Evolutionary conservation across 2,329 filamentous ascomycete species (phyloP).

Genomic region (Diaporthe destruens): DNA sequence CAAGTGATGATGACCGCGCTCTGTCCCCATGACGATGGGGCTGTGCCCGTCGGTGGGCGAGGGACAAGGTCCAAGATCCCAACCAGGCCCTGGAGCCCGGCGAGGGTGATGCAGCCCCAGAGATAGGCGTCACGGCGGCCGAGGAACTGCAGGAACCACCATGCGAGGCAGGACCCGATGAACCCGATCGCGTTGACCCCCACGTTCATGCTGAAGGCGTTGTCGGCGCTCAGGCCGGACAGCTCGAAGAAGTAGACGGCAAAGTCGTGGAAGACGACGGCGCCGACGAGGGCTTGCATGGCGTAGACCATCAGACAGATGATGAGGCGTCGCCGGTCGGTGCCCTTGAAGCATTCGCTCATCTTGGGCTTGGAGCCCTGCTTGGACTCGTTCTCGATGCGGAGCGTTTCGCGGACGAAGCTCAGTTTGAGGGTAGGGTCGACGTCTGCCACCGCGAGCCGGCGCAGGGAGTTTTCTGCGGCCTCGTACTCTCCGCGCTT

Average conservation of each 20-base stretch:
- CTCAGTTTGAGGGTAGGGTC: conserved; percentile 48
- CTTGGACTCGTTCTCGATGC: conserved; percentile 44
- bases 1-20: conserved; percentile 51
- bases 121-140: conserved; percentile 57
- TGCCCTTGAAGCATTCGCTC: conserved; percentile 46
- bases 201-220: conserved; percentile 56
- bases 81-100: conserved; percentile 52
- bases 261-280: conserved; percentile 48
- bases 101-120: conserved; percentile 51
- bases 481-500: conserved; percentile 33
- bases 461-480: conserved; percentile 21
- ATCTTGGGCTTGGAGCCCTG: conserved; percentile 40
- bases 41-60: conserved; percentile 48
- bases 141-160: conserved; percentile 53
- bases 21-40: conserved; percentile 52
- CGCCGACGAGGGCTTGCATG: conserved; percentile 49
- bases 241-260: conserved; percentile 48
- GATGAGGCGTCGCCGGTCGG: conserved; percentile 46
- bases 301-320: conserved; percentile 46
- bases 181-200: conserved; percentile 57
- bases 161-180: conserved; percentile 56
- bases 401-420: conserved; percentile 48
- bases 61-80: conserved; percentile 54
- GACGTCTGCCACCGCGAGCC: conserved; percentile 35
- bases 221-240: conserved; percentile 46